Conservation (phyloP, 345 rosid genomes). For the Arabidopsis suecica region DNA sequence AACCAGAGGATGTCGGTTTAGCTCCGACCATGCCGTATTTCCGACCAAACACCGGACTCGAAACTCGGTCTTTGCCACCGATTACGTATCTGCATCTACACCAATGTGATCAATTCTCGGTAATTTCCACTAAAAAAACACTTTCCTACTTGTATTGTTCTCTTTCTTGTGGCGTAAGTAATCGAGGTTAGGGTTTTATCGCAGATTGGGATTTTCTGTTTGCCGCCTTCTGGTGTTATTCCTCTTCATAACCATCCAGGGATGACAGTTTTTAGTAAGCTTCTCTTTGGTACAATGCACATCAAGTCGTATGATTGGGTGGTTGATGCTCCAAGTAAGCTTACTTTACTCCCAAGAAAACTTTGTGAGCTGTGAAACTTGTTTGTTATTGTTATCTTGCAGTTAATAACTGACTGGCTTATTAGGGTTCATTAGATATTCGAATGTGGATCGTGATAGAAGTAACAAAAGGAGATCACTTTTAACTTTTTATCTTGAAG, state of each 20-base stretch:
- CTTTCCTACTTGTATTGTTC: not conserved
- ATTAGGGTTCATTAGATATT: conserved; percentile 14
- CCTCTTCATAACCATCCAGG: conserved; percentile 98
- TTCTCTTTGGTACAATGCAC: conserved; percentile 91
- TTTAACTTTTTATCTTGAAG: not conserved
- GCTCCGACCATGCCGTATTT: conserved; percentile 59
- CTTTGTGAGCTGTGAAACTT: not conserved
- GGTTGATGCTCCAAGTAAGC: conserved; percentile 52
- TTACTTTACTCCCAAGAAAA: conserved; percentile 30
- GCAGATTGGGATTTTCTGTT: conserved; percentile 94
- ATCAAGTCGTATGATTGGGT: conserved; percentile 96
- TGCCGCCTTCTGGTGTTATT: conserved; percentile 84
- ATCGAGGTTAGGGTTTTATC: conserved; percentile 31
- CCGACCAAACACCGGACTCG: conserved; percentile 6
- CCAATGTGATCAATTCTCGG: conserved; percentile 76
- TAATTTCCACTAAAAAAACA: conserved; percentile 40
- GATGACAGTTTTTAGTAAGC: conserved; percentile 97
- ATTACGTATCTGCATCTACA: conserved; percentile 69
- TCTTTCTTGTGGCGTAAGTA: conserved; percentile 34
- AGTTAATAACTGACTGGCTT: not conserved
- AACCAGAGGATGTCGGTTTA: conserved; percentile 68
- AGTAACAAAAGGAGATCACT: conserved; percentile 2
- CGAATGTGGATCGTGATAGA: not conserved
- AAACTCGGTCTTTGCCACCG: conserved; percentile 36
- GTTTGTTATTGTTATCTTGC: conserved; percentile 2